These are phyloP conservation scores for Hemerocallis citrina DNA, from an alignment of 106 monocot species.

Conservation along the genomic window DNA sequence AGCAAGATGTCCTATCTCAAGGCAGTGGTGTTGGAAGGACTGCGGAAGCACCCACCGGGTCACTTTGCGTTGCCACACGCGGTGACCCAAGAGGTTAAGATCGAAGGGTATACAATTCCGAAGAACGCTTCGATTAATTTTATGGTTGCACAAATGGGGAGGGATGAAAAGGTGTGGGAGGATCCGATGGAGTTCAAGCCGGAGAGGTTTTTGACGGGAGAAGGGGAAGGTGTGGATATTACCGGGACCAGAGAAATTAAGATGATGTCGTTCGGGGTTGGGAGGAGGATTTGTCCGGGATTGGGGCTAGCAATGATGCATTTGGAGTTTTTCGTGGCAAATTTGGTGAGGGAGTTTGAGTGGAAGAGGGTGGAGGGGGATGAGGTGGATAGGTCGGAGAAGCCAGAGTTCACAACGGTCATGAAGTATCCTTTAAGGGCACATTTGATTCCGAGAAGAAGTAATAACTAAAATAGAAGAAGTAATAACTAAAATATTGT, in stretches of 20 bases:
- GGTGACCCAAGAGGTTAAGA: constrained; percentile 10
- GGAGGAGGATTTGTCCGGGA: constrained; percentile 31
- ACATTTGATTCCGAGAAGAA: constrained; percentile 1
- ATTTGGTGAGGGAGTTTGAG: constrained; percentile 39
- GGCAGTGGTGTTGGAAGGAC: constrained; percentile 20
- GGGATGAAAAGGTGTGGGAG: constrained; percentile 23
- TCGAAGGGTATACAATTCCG: constrained; percentile 19
- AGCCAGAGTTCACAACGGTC: constrained; percentile 27
- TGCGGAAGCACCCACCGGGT: constrained; percentile 18
- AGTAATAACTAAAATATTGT: no score
- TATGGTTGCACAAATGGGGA: constrained; percentile 22
- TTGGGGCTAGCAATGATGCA: constrained; percentile 34
- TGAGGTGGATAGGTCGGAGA: constrained; percentile 38
- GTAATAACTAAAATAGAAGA: no score
- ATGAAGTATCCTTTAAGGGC: constrained; percentile 36
- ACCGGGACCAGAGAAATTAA: constrained; percentile 18
- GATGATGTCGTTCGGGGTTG: constrained; percentile 29
- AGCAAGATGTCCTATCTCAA: constrained; percentile 19
- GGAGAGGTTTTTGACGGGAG: constrained; percentile 21
- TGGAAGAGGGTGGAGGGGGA: constrained; percentile 25
- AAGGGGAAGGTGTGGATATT: constrained; percentile 11
- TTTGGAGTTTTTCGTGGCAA: constrained; percentile 43
- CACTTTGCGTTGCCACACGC: constrained; percentile 28
- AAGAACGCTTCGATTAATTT: constrained; percentile 14
- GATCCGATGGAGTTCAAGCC: constrained; percentile 21